Conservation (phyloP, 2,329 filamentous ascomycete species). For the Alternaria arbusti region DNA sequence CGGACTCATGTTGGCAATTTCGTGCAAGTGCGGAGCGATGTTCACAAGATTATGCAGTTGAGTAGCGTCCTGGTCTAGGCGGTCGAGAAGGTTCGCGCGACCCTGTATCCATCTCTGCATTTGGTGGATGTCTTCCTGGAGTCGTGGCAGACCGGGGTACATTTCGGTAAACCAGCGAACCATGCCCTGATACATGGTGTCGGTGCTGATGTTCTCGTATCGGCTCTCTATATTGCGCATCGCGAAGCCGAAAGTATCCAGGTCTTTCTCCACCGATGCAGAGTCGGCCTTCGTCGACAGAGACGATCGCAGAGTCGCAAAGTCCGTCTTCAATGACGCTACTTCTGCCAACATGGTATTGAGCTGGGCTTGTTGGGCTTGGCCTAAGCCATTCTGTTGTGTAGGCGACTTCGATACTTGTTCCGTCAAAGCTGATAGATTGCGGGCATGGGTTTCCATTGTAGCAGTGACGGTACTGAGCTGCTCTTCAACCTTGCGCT, state of each 20-base stretch:
- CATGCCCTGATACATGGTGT: conserved; percentile 30
- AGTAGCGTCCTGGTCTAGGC: background rate
- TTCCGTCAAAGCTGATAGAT: background rate
- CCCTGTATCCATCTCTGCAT: conserved; percentile 3
- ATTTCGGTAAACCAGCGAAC: conserved; percentile 27
- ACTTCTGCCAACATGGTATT: background rate
- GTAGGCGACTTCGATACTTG: background rate
- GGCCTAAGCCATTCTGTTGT: background rate
- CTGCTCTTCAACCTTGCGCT: background rate
- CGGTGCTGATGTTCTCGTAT: conserved; percentile 37
- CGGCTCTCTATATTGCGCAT: conserved; percentile 22
- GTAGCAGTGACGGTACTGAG: background rate
- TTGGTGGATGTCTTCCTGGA: conserved; percentile 9
- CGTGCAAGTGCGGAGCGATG: conserved; percentile 3
- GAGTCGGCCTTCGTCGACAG: conserved; percentile 6
- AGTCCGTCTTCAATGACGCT: background rate
- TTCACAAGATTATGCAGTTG: background rate
- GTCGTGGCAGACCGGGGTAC: conserved; percentile 16
- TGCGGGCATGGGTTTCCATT: background rate
- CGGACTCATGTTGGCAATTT: background rate
- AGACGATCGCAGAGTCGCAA: background rate
- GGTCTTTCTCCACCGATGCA: background rate
- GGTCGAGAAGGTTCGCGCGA: background rate
- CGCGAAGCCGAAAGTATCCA: conserved; percentile 9
- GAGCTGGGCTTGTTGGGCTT: conserved; percentile 1